These are phyloP conservation scores for Erythrophleum ivorense DNA, from an alignment of 331 rosid species.

Conservation along the genomic window DNA sequence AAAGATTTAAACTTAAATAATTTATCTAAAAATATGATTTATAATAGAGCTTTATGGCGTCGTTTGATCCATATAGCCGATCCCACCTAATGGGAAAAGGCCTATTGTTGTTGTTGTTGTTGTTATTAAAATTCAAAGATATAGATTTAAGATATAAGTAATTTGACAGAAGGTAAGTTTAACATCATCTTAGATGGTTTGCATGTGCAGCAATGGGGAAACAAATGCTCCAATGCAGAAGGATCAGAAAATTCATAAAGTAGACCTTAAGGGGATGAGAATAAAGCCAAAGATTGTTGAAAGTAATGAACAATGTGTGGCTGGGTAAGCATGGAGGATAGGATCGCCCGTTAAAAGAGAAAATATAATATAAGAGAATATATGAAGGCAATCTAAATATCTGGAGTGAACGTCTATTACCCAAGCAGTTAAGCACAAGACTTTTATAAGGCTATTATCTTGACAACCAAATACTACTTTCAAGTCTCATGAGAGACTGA, in stretches of 20 bases:
- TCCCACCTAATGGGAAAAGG: too few relatives aligned
- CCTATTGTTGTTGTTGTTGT: too few relatives aligned
- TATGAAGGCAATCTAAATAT: constrained; percentile 11
- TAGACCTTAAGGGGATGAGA: background rate
- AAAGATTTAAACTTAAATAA: too few relatives aligned
- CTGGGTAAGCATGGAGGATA: background rate
- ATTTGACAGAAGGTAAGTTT: background rate
- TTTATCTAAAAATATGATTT: too few relatives aligned
- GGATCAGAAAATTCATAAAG: background rate
- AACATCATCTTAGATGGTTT: background rate
- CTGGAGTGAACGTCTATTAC: background rate
- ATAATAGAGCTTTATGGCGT: too few relatives aligned
- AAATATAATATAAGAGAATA: background rate
- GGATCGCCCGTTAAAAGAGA: background rate
- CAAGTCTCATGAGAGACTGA: constrained; percentile 20
- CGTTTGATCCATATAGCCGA: too few relatives aligned
- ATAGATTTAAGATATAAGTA: background rate
- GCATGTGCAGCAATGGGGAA: background rate
- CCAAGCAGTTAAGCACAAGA: background rate
- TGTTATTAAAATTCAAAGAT: background rate
- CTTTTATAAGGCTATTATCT: too few relatives aligned
- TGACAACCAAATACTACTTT: constrained; percentile 17
- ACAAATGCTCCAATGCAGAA: background rate
- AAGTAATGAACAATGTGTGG: background rate
- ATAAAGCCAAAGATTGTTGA: constrained; percentile 22